Percentiles rank a stretch among this genome's conserved stretches.
phyloP scores from a whole-genome alignment of 306 rosid genomes.

The Ochetophila trinervis region DNA sequence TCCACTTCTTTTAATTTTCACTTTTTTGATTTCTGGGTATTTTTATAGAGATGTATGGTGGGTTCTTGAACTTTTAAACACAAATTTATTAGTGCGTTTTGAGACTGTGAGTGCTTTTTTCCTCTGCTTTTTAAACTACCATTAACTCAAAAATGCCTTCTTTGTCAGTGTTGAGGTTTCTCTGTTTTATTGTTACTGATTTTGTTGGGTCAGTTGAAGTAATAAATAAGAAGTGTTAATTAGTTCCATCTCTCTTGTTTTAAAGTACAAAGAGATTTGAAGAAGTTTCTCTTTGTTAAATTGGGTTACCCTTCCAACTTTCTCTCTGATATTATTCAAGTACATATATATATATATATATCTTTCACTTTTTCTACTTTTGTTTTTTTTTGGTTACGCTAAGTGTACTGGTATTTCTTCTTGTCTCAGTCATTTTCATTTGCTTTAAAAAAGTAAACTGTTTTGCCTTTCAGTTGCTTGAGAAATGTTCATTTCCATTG shows the following conservation, averaged over 20 bases:
- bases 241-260: background rate
- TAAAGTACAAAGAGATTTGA: background rate
- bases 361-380: background rate
- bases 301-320: slow-evolving; percentile 1
- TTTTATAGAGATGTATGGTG: background rate
- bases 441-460: background rate
- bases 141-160: background rate
- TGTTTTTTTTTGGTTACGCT: slow-evolving; percentile 7
- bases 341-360: background rate
- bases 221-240: background rate
- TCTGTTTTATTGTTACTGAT: background rate
- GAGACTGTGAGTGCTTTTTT: background rate
- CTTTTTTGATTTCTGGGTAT: slow-evolving; percentile 7
- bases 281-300: background rate
- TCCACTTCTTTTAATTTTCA: background rate
- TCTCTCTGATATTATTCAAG: background rate
- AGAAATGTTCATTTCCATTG: slow-evolving; percentile 49
- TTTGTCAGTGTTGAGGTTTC: slow-evolving; percentile 8
- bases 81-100: background rate
- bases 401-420: background rate
- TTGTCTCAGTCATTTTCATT: slow-evolving; percentile 4
- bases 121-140: background rate
- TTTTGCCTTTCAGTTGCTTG: slow-evolving; percentile 21
- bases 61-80: background rate
- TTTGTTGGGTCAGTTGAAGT: slow-evolving; percentile 7